Percentiles rank a stretch among this genome's conserved stretches.
These are phyloP conservation scores for Aegilops bicornis DNA, from an alignment of 176 grass and related monocot genomes.

Conservation along the genomic window DNA sequence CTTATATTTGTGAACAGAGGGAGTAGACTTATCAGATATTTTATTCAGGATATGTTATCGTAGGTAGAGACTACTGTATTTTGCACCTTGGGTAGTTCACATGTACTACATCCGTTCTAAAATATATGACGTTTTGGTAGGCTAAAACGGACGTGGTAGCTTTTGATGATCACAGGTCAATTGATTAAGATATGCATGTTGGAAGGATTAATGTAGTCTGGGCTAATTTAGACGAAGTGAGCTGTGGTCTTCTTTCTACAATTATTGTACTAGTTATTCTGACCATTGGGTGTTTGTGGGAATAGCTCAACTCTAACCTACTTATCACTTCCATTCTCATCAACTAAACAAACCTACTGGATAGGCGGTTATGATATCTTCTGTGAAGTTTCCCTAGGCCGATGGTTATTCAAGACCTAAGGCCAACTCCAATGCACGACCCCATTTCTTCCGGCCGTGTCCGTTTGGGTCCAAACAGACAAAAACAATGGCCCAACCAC, in stretches of 20 bases:
- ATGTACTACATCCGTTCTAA: neutral
- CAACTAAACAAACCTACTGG: conserved; percentile 16
- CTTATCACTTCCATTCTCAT: neutral
- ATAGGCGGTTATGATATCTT: neutral
- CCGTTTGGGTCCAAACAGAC: too few species aligned
- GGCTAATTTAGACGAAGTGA: neutral
- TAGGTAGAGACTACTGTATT: neutral
- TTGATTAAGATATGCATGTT: neutral
- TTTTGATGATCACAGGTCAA: neutral
- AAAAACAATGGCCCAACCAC: too few species aligned
- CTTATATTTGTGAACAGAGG: too few species aligned
- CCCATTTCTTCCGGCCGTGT: too few species aligned
- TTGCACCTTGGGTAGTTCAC: conserved; percentile 30
- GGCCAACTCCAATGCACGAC: too few species aligned
- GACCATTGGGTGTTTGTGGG: neutral
- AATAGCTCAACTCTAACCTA: conserved; percentile 16
- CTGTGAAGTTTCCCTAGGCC: neutral
- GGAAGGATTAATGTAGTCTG: neutral
- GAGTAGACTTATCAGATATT: neutral
- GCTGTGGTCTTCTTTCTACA: neutral
- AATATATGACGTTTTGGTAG: too few species aligned
- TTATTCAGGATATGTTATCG: neutral
- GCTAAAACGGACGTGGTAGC: neutral
- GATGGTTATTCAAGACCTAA: neutral
- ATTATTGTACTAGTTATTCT: neutral